phyloP scores from a whole-genome alignment of 2,329 filamentous ascomycete genomes.

The Fusarium nanum region DNA sequence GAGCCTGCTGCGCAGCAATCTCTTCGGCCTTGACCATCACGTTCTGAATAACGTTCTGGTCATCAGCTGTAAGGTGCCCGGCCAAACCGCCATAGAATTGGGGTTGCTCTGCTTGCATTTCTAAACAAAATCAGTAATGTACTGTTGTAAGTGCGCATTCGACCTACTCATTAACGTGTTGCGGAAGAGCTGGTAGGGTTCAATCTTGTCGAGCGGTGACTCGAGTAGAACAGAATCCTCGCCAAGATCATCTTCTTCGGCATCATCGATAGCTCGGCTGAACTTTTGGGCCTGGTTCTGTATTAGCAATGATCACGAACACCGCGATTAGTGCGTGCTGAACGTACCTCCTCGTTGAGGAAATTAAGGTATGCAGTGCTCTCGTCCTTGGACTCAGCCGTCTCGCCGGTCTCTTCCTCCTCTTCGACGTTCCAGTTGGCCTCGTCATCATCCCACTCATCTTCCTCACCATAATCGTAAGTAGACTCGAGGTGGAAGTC shows the following conservation, averaged over 20 bases:
- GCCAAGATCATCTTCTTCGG: conserved; percentile 87
- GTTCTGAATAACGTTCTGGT: conserved; percentile 82
- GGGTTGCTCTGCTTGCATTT: conserved; percentile 89
- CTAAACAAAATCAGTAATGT: conserved; percentile 60
- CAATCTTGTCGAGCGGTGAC: conserved; percentile 93
- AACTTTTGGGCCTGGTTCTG: conserved; percentile 82
- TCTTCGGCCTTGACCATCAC: conserved; percentile 75
- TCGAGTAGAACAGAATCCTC: conserved; percentile 94
- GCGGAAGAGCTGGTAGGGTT: conserved; percentile 93
- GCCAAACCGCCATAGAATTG: conserved; percentile 87
- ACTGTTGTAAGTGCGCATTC: not conserved
- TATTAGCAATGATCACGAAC: conserved; percentile 35
- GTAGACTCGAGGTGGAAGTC: conserved; percentile 79
- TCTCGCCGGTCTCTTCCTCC: conserved; percentile 74
- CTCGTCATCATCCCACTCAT: conserved; percentile 86
- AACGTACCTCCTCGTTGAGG: conserved; percentile 83
- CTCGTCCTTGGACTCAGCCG: conserved; percentile 82
- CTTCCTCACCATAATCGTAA: conserved; percentile 76
- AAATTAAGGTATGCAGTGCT: conserved; percentile 96
- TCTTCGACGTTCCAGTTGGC: conserved; percentile 82
- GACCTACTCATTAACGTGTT: conserved; percentile 82
- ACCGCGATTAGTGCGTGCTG: not conserved
- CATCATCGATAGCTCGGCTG: conserved; percentile 73
- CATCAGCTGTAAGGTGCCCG: conserved; percentile 80
- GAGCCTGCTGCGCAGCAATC: conserved; percentile 52